Conservation (phyloP, 2,329 filamentous ascomycete genomes). For the Botryotinia calthae region DNA sequence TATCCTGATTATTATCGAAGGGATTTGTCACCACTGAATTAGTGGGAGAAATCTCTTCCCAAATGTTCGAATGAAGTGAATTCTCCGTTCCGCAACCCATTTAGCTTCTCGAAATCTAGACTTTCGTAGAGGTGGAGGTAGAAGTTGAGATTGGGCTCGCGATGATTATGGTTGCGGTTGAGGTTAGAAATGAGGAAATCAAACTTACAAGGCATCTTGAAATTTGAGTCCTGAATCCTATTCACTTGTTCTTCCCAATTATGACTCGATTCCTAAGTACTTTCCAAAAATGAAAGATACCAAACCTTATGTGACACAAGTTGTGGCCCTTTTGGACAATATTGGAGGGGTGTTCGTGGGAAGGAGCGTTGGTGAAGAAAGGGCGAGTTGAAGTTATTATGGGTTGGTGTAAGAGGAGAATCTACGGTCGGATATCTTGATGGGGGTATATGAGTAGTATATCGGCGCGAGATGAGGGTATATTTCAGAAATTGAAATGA, state of each 20-base stretch:
- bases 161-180: neutral
- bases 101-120: neutral
- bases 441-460: neutral
- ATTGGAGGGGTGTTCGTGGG: constrained; percentile 9
- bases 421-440: neutral
- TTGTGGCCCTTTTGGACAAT: neutral
- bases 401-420: neutral
- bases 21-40: neutral
- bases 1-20: neutral
- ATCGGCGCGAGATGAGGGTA: neutral
- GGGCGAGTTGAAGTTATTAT: neutral
- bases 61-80: neutral
- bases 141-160: neutral
- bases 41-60: too few relatives aligned
- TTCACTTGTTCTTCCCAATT: constrained; percentile 8
- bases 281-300: constrained; percentile 8
- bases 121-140: neutral
- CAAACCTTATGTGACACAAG: neutral
- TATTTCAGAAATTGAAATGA: constrained; percentile 1
- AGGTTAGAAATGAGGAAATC: neutral
- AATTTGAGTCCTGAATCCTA: neutral
- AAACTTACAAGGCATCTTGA: constrained; percentile 20
- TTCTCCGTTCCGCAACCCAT: neutral
- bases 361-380: neutral
- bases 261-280: neutral